Conservation (phyloP, 768 basidiomycete genomes). For the Serendipita sp. region DNA sequence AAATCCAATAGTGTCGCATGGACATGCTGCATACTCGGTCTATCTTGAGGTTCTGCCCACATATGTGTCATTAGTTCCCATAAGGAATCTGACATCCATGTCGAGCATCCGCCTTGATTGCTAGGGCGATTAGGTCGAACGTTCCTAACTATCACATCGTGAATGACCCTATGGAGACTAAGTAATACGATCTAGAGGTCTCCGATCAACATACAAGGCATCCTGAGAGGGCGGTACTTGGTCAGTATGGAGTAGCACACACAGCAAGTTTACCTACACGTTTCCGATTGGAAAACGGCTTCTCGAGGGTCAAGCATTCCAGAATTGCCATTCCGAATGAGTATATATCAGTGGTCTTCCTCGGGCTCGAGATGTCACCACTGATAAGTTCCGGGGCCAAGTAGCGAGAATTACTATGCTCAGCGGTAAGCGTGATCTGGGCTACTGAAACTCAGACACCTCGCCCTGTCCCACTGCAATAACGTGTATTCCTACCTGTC, state of each 20-base stretch:
- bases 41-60: not conserved
- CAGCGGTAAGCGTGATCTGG: constrained; percentile 29
- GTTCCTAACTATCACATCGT: not conserved
- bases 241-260: not conserved
- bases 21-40: constrained; percentile 4
- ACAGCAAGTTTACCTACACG: constrained; percentile 17
- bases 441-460: constrained; percentile 11
- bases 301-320: constrained; percentile 38
- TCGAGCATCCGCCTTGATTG: not conserved
- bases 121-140: not conserved
- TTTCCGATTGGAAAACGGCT: constrained; percentile 34
- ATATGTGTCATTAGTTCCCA: not conserved
- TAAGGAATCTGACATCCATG: not conserved
- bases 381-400: constrained; percentile 43
- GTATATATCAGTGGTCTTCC: constrained; percentile 37
- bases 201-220: not conserved
- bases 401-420: constrained; percentile 39
- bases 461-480: too few relatives aligned
- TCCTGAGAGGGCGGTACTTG: not conserved
- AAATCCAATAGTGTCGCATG: not conserved
- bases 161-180: not conserved
- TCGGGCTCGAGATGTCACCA: constrained; percentile 27
- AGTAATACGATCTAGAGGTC: not conserved
- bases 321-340: constrained; percentile 46
- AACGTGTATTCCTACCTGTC: constrained; percentile 8